Percentiles rank a stretch among this genome's conserved stretches.
These are phyloP conservation scores for Podaxis mareebaensis DNA, from an alignment of 768 basidiomycete species.

Conservation along the genomic window DNA sequence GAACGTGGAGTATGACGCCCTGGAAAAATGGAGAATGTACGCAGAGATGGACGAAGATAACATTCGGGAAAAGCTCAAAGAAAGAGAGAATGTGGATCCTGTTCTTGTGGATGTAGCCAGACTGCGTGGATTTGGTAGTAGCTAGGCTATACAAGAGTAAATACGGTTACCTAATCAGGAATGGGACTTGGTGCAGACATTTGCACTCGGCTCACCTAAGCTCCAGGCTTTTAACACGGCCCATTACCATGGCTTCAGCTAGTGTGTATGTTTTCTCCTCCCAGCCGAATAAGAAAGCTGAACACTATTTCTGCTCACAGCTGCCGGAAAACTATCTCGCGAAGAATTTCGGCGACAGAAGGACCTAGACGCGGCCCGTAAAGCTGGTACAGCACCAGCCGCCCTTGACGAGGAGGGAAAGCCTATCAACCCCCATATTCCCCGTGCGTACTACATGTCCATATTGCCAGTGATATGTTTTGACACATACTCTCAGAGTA, in stretches of 20 bases:
- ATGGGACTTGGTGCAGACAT: not conserved
- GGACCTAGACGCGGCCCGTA: conserved; percentile 96
- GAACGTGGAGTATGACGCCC: conserved; percentile 80
- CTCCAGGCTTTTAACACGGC: not conserved
- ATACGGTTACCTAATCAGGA: conserved; percentile 13
- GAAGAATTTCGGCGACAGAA: conserved; percentile 96
- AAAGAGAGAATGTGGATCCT: conserved; percentile 30
- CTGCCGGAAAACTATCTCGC: conserved; percentile 82
- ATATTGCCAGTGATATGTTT: conserved; percentile 1
- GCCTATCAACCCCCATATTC: conserved; percentile 98
- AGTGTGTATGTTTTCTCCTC: conserved; percentile 15
- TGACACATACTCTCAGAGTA: conserved; percentile 61
- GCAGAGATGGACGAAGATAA: conserved; percentile 62
- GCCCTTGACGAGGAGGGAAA: conserved; percentile 94
- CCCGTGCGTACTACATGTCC: conserved; percentile 59
- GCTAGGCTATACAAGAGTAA: conserved; percentile 9
- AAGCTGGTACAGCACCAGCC: conserved; percentile 96
- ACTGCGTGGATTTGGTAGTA: conserved; percentile 11
- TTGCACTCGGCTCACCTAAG: not conserved
- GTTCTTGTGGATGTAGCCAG: conserved; percentile 29
- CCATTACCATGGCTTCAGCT: conserved; percentile 20
- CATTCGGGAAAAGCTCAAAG: conserved; percentile 33
- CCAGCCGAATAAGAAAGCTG: not conserved
- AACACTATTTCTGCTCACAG: conserved; percentile 28
- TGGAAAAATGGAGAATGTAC: conserved; percentile 79